phyloP scores from a whole-genome alignment of 306 rosid species.

The Prunus davidiana region DNA sequence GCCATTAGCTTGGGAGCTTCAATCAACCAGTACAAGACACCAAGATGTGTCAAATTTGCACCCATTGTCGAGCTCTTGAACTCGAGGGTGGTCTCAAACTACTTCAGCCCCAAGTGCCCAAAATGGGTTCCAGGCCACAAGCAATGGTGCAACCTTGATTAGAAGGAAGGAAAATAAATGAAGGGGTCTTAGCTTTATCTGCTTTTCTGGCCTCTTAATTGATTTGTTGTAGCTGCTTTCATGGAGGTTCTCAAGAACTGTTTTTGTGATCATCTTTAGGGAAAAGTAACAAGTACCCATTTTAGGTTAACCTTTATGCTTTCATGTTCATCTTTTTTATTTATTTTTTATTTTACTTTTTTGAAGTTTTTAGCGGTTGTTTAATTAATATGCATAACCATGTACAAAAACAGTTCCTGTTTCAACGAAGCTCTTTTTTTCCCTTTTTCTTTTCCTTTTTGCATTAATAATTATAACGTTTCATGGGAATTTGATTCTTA shows the following conservation, averaged over 20 bases:
- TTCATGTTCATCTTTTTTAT: slow-evolving; percentile 12
- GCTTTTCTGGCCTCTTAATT: neutral
- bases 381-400: slow-evolving; percentile 30
- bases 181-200: neutral
- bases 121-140: slow-evolving; percentile 81
- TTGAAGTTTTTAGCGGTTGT: slow-evolving; percentile 11
- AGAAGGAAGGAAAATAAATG: slow-evolving; percentile 9
- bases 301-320: slow-evolving; percentile 32
- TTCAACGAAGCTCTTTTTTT: slow-evolving; percentile 38
- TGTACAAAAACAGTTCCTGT: slow-evolving; percentile 68
- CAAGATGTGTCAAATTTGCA: slow-evolving; percentile 81
- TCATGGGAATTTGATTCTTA: slow-evolving; percentile 38
- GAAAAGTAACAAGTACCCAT: slow-evolving; percentile 23
- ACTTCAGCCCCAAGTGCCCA: slow-evolving; percentile 82
- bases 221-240: slow-evolving; percentile 15
- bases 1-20: slow-evolving; percentile 87
- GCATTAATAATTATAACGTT: slow-evolving; percentile 23
- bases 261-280: slow-evolving; percentile 34
- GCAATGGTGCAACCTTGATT: slow-evolving; percentile 56
- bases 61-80: slow-evolving; percentile 78
- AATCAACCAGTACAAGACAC: slow-evolving; percentile 86
- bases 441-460: neutral
- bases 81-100: slow-evolving; percentile 53
- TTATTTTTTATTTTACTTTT: neutral
- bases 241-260: slow-evolving; percentile 36